A percentile compares a stretch with the other conserved stretches of the same genome.
Evolutionary conservation across 352 stramenopile species (phyloP).

Genomic region (Phytophthora sansomeana): DNA sequence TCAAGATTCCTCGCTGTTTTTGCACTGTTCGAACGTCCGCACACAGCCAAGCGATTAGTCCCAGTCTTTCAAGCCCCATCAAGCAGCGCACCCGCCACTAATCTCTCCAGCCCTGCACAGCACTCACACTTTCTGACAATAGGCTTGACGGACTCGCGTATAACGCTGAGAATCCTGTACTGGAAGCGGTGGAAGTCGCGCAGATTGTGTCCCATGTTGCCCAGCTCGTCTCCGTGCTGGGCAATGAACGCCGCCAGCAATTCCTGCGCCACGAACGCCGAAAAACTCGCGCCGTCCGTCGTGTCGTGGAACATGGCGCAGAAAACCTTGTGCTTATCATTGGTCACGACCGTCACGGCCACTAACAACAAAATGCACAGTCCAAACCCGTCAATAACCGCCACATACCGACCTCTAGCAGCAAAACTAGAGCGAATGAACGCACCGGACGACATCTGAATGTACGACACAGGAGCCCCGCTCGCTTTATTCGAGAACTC

Average conservation of each 20-base stretch:
- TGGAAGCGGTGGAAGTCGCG: conserved; percentile 93
- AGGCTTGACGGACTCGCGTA: conserved; percentile 85
- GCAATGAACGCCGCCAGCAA: conserved; percentile 85
- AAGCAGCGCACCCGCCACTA: not conserved
- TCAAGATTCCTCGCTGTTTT: conserved; percentile 88
- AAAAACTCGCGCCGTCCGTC: conserved; percentile 79
- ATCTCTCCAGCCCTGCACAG: not conserved
- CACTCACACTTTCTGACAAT: conserved; percentile 84
- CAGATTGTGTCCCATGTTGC: conserved; percentile 89
- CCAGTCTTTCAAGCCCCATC: not conserved
- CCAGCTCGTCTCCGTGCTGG: conserved; percentile 80
- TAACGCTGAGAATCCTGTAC: conserved; percentile 82
- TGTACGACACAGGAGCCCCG: conserved; percentile 91
- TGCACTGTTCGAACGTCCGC: conserved; percentile 62
- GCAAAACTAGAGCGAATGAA: conserved; percentile 16
- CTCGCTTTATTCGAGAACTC: conserved; percentile 93
- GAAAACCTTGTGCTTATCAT: conserved; percentile 91
- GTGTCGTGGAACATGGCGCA: conserved; percentile 93
- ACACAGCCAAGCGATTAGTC: conserved; percentile 13
- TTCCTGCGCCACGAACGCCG: conserved; percentile 89
- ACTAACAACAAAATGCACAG: conserved; percentile 50
- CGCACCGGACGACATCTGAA: conserved; percentile 86
- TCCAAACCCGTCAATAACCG: conserved; percentile 4
- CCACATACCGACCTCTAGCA: not conserved
- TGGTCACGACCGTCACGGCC: conserved; percentile 89